A percentile compares a stretch with the other conserved stretches of the same genome.
Conservation (phyloP, 257 asterid species). For the Przewalskia tangutica region DNA sequence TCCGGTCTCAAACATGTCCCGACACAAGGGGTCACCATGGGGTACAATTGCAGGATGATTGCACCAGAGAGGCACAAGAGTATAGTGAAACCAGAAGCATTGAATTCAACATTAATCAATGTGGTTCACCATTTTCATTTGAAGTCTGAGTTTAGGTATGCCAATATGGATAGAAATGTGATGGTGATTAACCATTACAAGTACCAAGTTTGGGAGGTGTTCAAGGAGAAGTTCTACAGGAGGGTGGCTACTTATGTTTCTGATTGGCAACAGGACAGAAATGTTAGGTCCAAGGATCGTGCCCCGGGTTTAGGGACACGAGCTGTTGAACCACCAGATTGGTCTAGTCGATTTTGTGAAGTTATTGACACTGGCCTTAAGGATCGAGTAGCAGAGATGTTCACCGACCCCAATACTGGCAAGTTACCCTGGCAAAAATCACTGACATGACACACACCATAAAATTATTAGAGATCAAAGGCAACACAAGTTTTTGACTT, state of each 20-base stretch:
- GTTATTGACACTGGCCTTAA: slow-evolving; percentile 48
- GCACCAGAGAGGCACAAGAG: slow-evolving; percentile 76
- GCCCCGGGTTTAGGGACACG: slow-evolving; percentile 71
- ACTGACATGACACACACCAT: background rate
- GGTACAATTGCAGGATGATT: slow-evolving; percentile 60
- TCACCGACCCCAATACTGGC: slow-evolving; percentile 30
- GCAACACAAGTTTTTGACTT: background rate
- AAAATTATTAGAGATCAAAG: background rate
- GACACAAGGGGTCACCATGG: slow-evolving; percentile 43
- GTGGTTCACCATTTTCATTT: slow-evolving; percentile 67
- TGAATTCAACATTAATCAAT: slow-evolving; percentile 42
- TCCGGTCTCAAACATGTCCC: slow-evolving; percentile 45
- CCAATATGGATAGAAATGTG: slow-evolving; percentile 18
- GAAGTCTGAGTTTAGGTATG: slow-evolving; percentile 23
- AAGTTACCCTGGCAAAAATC: slow-evolving; percentile 53
- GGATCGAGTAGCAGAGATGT: slow-evolving; percentile 25
- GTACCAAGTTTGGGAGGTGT: slow-evolving; percentile 85
- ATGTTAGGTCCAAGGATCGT: slow-evolving; percentile 57
- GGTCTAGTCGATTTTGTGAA: slow-evolving; percentile 60
- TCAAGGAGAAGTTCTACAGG: slow-evolving; percentile 59
- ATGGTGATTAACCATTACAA: slow-evolving; percentile 72
- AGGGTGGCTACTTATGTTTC: slow-evolving; percentile 76
- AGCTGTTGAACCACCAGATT: slow-evolving; percentile 57
- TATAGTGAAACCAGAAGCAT: slow-evolving; percentile 52
- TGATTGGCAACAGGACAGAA: slow-evolving; percentile 63